Evolutionary conservation across 352 stramenopile species (phyloP).

Genomic region (Phytopythium montanum): DNA sequence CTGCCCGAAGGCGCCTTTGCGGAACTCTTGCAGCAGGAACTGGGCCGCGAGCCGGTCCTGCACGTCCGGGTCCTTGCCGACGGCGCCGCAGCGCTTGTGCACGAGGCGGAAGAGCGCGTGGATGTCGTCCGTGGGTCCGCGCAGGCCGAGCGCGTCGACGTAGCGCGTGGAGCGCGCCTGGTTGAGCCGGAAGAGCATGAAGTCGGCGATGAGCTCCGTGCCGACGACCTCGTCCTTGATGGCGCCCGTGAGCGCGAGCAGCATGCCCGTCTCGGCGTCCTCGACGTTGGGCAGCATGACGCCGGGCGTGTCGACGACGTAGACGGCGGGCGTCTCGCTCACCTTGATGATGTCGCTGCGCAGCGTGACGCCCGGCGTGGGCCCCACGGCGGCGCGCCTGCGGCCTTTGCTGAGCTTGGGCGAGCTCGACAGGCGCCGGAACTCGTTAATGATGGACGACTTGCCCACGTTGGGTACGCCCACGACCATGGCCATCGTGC

Average conservation of each 20-base stretch:
- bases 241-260: slow-evolving; percentile 77
- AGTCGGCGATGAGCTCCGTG: slow-evolving; percentile 85
- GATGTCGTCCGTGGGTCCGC: slow-evolving; percentile 72
- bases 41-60: slow-evolving; percentile 61
- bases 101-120: slow-evolving; percentile 57
- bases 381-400: slow-evolving; percentile 76
- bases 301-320: slow-evolving; percentile 87
- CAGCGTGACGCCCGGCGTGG: slow-evolving; percentile 82
- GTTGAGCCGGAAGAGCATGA: slow-evolving; percentile 88
- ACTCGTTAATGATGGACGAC: slow-evolving; percentile 88
- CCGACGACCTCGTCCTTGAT: slow-evolving; percentile 88
- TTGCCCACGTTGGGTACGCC: slow-evolving; percentile 91
- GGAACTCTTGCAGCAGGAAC: slow-evolving; percentile 74
- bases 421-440: slow-evolving; percentile 66
- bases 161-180: slow-evolving; percentile 76
- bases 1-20: slow-evolving; percentile 69
- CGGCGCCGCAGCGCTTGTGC: slow-evolving; percentile 61
- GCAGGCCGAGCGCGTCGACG: slow-evolving; percentile 64
- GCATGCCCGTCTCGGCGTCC: slow-evolving; percentile 76
- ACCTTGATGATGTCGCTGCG: slow-evolving; percentile 89
- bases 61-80: slow-evolving; percentile 78
- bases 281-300: slow-evolving; percentile 87
- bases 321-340: slow-evolving; percentile 83
- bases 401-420: slow-evolving; percentile 76
- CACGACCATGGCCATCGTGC: slow-evolving; percentile 87